Conservation (phyloP, 306 rosid genomes). For the Malus sieversii region DNA sequence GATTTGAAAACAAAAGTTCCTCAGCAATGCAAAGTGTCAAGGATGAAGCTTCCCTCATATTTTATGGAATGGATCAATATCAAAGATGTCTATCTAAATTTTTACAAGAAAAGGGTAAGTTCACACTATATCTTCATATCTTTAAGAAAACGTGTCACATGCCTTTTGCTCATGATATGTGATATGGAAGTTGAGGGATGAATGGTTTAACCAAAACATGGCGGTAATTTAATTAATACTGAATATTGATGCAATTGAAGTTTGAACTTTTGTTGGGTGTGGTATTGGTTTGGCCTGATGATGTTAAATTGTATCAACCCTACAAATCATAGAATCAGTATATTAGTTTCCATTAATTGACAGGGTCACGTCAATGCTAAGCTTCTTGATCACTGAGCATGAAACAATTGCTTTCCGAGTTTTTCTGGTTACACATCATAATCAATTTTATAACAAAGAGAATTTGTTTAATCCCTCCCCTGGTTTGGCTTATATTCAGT, state of each 20-base stretch:
- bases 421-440: background rate
- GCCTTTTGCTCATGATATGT: background rate
- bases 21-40: conserved; percentile 82
- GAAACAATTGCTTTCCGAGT: background rate
- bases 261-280: background rate
- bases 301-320: background rate
- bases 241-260: background rate
- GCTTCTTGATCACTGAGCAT: background rate
- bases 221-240: background rate
- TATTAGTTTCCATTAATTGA: background rate
- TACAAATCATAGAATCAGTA: background rate
- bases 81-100: conserved; percentile 86
- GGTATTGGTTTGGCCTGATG: background rate
- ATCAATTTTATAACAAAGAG: background rate
- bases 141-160: background rate
- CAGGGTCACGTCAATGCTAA: background rate
- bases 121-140: conserved; percentile 2
- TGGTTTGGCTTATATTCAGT: background rate
- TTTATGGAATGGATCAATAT: conserved; percentile 92
- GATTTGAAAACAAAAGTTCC: conserved; percentile 93
- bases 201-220: background rate
- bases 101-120: conserved; percentile 70
- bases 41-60: conserved; percentile 65
- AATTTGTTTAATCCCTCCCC: background rate
- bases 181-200: background rate